Base-by-base conservation (phyloP, 257 asterid genomes). In the Phtheirospermum japonicum region DNA sequence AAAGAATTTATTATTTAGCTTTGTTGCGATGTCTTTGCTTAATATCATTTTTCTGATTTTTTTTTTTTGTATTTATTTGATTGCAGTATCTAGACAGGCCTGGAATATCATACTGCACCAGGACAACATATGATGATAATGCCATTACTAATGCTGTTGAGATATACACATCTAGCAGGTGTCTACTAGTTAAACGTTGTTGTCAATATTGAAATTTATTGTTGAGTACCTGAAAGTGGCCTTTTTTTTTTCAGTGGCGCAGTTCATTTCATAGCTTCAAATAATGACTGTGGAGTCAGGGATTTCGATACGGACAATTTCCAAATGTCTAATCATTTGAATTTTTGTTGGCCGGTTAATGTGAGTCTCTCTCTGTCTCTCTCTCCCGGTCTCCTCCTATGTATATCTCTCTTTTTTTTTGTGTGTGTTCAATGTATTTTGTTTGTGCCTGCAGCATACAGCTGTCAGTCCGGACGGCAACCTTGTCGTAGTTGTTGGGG, bases 71-170 rank as follows among this genome's bases (percentile, higher is more conserved):
- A 36, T 18, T 26, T 62, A 13, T 57, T 68, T 59, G 50, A 58
- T 50, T 80, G 83, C 82, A 85, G 96, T 79, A 74, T 67, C 58
- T 88, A 55, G 92, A 88, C 65, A 83, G 89, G 70, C 82, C 87
- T 34, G 96, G 95, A 42, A 78, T 88, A 68, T 75, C 92, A 58
- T 88, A 77, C 70, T 88, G 96, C 67, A 77, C 85, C 16, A 70
- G 96, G 67, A 80, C 86, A 23, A 85, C 95, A 42, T 80, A 83
- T 49, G 96, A n/a, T n/a, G n/a, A n/a, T n/a, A n/a, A n/a, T n/a
- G n/a, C n/a, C n/a, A n/a, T n/a, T n/a, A n/a, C 87, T 5, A 88
- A 83, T 66, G 89, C 87, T 1, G 70, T 88, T 68, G 96, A 85
- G 59, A 88, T 85, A 46, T 72, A 73, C 68, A 54, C 71, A 18